Evolutionary conservation across 257 asterid genomes (phyloP).

Genomic region (Eustoma russellianum): DNA sequence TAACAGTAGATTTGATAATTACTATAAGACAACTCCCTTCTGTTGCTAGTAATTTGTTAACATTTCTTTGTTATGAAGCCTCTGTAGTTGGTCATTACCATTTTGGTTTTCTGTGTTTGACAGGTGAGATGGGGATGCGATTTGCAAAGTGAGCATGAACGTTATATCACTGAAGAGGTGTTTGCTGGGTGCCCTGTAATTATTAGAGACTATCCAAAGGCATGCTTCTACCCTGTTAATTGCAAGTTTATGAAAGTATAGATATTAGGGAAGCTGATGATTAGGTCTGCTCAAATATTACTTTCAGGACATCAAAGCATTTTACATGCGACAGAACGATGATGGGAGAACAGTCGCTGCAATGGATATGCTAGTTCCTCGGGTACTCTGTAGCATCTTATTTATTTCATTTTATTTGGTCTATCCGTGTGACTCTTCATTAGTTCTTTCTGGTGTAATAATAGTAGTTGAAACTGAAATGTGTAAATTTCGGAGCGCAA

Average conservation of each 20-base stretch:
- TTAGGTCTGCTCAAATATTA: slow-evolving; percentile 14
- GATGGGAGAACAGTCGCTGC: slow-evolving; percentile 99
- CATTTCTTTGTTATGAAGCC: too few species aligned
- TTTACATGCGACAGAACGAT: slow-evolving; percentile 93
- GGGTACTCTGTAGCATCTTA: slow-evolving; percentile 37
- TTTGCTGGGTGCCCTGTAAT: slow-evolving; percentile 93
- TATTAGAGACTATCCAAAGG: slow-evolving; percentile 97
- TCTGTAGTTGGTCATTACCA: not conserved
- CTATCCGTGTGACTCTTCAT: too few species aligned
- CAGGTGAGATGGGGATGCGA: slow-evolving; percentile 99
- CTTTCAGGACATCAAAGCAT: slow-evolving; percentile 84
- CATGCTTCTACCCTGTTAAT: slow-evolving; percentile 11
- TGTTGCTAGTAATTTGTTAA: too few species aligned
- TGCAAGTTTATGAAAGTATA: not conserved
- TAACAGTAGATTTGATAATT: not conserved
- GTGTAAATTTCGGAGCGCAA: too few species aligned
- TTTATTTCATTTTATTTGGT: not conserved
- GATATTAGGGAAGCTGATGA: slow-evolving; percentile 5
- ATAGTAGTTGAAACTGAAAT: too few species aligned
- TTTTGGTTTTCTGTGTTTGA: slow-evolving; percentile 13
- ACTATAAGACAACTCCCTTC: not conserved
- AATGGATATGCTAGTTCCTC: slow-evolving; percentile 99
- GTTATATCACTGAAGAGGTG: slow-evolving; percentile 85
- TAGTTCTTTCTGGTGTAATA: not conserved
- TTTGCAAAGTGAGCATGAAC: slow-evolving; percentile 98